Base-by-base conservation (phyloP, 2,329 filamentous ascomycete species). In the Exutisphaerella laricina region DNA sequence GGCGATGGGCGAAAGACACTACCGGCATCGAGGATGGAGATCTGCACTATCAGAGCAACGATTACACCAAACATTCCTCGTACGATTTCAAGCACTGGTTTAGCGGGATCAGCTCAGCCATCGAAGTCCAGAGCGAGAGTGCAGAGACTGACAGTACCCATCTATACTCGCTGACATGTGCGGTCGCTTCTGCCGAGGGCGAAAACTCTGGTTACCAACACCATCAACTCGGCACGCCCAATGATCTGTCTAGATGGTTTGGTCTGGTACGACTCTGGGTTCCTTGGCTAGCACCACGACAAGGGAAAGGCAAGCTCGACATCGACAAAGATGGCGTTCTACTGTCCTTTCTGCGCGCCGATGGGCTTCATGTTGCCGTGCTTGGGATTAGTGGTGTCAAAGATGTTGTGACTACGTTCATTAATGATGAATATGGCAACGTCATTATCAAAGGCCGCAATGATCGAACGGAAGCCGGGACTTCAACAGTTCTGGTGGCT, bases 221-320 rank as follows among this genome's bases (percentile, higher is more conserved):
- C 35, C 61, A 80, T 21, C 64, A 69, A 2, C 65, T 94, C 1
- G 87, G 87, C 1, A 66, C 68, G 1, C 83, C 85, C 0, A 82
- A 75, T 56, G 75, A 77, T 30, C 66, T 77, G 38, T 74, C 75
- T 58, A 82, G 84, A 54, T 94, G 88, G 80, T 90, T 95, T 61
- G 80, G 86, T 5, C 67, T 95, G 9, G 81, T 94, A 4, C 79
- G 88, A 13, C 71, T 86, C 3, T 92, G 82, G 79, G 77, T 75
- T 23, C 84, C 88, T 1, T 97, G 90, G 90, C 69, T 95, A 8
- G 87, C 84, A 5, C 90, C 90, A n/a, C 74, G 88, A 28, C 89
- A 96, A 61, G 89, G 89, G 9, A 80, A 77, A 49, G 65, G 70
- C 0, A 68, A 68, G 0, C 84, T 94, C 43, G 67, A 69, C 4